Base-by-base conservation (phyloP, 108 stramenopile genomes). In the Discostella stelligeroides region DNA sequence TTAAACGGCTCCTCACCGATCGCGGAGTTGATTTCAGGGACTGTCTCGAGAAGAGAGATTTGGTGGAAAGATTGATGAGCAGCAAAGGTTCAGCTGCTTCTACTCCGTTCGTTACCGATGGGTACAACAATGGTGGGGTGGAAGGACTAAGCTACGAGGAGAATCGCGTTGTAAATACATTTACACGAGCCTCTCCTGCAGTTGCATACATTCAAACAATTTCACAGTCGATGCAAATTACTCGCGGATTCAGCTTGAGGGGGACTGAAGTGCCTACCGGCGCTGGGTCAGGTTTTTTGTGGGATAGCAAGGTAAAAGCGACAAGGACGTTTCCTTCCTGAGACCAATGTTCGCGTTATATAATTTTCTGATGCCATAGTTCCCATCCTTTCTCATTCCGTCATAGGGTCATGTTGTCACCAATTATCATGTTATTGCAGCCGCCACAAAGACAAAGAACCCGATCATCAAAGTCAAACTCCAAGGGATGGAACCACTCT, bases 351-450 rank as follows among this genome's bases (percentile, higher is more conserved):
- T 4, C 15, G 28, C 7, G 9, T 13, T 63, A 2, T 34, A 6
- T n/a, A 34, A 34, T 34, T 5, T 34, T 34, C 34, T 34, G 6
- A 34, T 5, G 3, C 34, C 5, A 13, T 7, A 8, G 1, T 17
- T 25, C 15, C 17, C 18, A 2, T n/a, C 12, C 25, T 56, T 25
- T 4, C 8, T 12, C 29, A 69, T 72, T n/a, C n/a, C n/a, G 42
- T 63, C 58, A 21, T 82, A 87, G 60, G 95, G 95, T 29, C 90
- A 96, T 63, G 60, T 98, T 30, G 90, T 95, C 18, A 96, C 96
- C 61, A 98, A 98, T 83, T 94, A 83, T 66, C 89, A 94, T 68
- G 92, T 94, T 14, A 85, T 94, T 58, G 89, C 89, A 68, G 75
- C 76, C 9, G 92, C 87, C 67, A 23, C 53, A 40, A 17, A 77